Conservation (phyloP, 495 filamentous ascomycete genomes). For the Aspergillus indologenus region DNA sequence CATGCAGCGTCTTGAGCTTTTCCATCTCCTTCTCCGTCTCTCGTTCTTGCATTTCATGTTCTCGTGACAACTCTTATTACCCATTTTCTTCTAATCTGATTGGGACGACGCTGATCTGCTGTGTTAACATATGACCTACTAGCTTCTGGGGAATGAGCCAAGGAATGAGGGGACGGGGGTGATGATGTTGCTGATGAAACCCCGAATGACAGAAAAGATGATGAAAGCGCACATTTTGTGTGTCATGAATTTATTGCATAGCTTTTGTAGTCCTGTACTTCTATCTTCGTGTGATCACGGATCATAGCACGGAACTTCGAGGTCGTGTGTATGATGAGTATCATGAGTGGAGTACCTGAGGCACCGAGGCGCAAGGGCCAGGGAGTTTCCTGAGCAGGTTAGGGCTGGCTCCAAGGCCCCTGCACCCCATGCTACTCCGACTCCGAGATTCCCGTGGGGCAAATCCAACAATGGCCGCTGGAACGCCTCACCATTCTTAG, state of each 20-base stretch:
- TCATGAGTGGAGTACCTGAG: not conserved
- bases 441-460: not conserved
- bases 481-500: not conserved
- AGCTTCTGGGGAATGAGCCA: not conserved
- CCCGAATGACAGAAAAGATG: not conserved
- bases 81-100: not conserved
- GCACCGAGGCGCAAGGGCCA: not conserved
- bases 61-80: slow-evolving; percentile 5
- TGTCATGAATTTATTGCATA: no score
- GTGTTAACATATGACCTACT: not conserved
- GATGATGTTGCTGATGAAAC: not conserved
- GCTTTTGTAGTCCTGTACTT: no score
- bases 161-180: not conserved
- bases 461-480: not conserved
- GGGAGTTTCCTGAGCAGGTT: not conserved
- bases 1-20: slow-evolving; percentile 3
- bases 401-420: not conserved
- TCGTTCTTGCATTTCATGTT: slow-evolving; percentile 6
- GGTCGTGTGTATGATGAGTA: no score
- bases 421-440: no score
- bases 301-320: no score
- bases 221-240: no score
- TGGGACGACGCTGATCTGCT: not conserved
- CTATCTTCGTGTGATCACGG: no score
- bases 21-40: slow-evolving; percentile 3